Evolutionary conservation across 1,284 basidiomycete species (phyloP).

Genomic region (Hymenochaete sp.): DNA sequence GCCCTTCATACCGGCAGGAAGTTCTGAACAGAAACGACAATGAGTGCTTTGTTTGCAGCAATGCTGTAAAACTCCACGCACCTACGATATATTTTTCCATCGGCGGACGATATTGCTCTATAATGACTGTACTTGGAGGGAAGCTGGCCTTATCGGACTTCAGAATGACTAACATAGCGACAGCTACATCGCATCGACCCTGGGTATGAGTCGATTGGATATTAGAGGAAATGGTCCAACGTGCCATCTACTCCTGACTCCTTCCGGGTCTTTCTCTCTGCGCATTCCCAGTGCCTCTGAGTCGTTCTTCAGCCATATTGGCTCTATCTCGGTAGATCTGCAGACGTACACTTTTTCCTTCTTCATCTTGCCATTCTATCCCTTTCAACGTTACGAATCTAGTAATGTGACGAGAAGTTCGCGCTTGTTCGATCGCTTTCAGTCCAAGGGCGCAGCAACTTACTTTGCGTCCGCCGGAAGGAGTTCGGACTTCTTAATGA

Average conservation of each 20-base stretch:
- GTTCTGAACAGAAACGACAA: slow-evolving; percentile 39
- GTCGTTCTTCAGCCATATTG: slow-evolving; percentile 24
- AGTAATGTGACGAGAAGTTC: slow-evolving; percentile 50
- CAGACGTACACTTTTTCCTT: slow-evolving; percentile 65
- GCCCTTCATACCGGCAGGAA: slow-evolving; percentile 59
- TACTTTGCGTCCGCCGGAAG: too few species aligned
- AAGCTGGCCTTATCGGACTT: slow-evolving; percentile 62
- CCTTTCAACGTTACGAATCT: slow-evolving; percentile 73
- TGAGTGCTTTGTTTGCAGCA: background rate
- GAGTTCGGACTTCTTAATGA: too few species aligned
- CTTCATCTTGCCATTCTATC: slow-evolving; percentile 67
- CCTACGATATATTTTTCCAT: slow-evolving; percentile 68
- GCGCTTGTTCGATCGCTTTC: slow-evolving; percentile 52
- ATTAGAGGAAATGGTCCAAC: slow-evolving; percentile 30
- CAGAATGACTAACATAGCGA: slow-evolving; percentile 76
- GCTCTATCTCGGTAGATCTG: slow-evolving; percentile 61
- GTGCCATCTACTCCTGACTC: slow-evolving; percentile 19
- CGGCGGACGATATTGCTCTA: slow-evolving; percentile 85
- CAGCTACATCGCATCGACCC: slow-evolving; percentile 38
- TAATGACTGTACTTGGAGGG: slow-evolving; percentile 66
- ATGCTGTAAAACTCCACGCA: slow-evolving; percentile 25
- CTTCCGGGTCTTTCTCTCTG: slow-evolving; percentile 69
- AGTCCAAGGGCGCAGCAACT: slow-evolving; percentile 9
- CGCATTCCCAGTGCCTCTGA: slow-evolving; percentile 80
- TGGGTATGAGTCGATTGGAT: background rate